A percentile compares a stretch with the other conserved stretches of the same genome.
phyloP scores from a whole-genome alignment of 768 basidiomycete species.

The Agrocybe praecox region DNA sequence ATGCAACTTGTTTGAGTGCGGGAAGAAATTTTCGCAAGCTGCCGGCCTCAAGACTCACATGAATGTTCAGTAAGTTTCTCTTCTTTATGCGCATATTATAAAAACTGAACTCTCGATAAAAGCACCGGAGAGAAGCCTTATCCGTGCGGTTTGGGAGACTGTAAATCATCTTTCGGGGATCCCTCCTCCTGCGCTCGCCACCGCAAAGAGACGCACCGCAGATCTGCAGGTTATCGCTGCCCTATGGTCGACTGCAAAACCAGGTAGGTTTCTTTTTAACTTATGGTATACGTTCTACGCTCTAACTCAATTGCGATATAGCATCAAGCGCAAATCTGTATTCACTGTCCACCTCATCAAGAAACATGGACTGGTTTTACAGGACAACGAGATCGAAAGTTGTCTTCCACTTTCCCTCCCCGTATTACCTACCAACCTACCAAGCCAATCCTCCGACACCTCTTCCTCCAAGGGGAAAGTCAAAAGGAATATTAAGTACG shows the following conservation, averaged over 20 bases:
- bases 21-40: constrained; percentile 58
- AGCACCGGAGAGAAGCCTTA: constrained; percentile 58
- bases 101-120: background rate
- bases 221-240: constrained; percentile 46
- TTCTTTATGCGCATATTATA: background rate
- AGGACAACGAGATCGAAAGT: constrained; percentile 30
- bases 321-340: constrained; percentile 66
- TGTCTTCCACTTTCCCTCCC: constrained; percentile 12
- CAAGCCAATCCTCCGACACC: background rate
- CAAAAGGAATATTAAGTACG: background rate
- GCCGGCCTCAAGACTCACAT: constrained; percentile 64
- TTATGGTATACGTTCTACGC: background rate
- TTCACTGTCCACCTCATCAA: constrained; percentile 53
- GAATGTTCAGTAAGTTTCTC: constrained; percentile 62
- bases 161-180: constrained; percentile 59
- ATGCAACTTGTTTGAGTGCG: constrained; percentile 47
- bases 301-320: constrained; percentile 21
- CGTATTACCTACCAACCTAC: constrained; percentile 3
- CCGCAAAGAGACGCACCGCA: constrained; percentile 57
- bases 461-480: background rate
- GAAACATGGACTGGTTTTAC: constrained; percentile 45
- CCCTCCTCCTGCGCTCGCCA: constrained; percentile 73
- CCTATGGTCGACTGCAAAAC: constrained; percentile 46
- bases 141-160: constrained; percentile 47
- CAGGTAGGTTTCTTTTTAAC: constrained; percentile 33